These are phyloP conservation scores for Termitomyces sp. DNA, from an alignment of 768 basidiomycete species.

Conservation along the genomic window DNA sequence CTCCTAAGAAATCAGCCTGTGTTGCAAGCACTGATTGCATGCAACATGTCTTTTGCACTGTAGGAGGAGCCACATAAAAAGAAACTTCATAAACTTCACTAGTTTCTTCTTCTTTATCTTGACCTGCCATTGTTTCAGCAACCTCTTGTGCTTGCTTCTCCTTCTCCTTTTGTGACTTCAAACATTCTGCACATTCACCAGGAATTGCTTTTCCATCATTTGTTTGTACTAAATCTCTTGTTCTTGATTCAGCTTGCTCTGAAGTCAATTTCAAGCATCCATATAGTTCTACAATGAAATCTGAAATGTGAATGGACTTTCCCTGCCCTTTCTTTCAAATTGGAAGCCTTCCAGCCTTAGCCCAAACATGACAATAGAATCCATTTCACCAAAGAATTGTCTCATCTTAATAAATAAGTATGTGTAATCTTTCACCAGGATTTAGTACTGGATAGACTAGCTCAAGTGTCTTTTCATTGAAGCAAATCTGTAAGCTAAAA, in stretches of 20 bases:
- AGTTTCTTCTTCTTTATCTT: neutral
- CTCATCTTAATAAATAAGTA: neutral
- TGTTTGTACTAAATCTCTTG: no score
- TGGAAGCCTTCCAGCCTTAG: constrained; percentile 1
- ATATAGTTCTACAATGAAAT: neutral
- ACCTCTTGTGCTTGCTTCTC: neutral
- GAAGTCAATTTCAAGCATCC: neutral
- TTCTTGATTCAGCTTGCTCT: no score
- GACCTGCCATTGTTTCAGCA: neutral
- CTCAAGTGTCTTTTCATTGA: neutral
- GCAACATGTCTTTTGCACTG: neutral
- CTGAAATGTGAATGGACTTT: neutral
- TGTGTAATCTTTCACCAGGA: neutral
- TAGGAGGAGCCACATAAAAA: neutral
- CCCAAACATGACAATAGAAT: neutral
- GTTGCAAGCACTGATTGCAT: neutral
- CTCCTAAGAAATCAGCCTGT: constrained; percentile 12
- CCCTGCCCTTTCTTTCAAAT: constrained; percentile 8
- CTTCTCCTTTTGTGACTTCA: neutral
- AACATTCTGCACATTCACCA: neutral
- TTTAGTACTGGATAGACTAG: neutral
- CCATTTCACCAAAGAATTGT: neutral
- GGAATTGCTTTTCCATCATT: neutral
- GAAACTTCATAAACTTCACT: neutral
- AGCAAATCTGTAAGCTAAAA: neutral